Base-by-base conservation (phyloP, 306 rosid genomes). In the Begonia masoniana region DNA sequence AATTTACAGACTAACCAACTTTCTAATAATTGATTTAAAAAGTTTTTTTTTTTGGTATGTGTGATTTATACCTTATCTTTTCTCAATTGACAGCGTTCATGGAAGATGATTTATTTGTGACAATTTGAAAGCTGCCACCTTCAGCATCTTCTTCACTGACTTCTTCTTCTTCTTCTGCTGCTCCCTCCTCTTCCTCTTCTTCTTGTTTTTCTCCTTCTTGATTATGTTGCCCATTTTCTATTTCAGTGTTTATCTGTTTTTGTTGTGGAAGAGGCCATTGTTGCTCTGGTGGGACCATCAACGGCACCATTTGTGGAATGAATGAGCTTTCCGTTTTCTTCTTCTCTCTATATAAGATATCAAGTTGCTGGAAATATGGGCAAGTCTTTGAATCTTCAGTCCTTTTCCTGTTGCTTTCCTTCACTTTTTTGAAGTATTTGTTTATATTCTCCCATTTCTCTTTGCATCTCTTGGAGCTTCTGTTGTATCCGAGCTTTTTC, bases 401-500 rank as follows among this genome's bases (percentile, higher is more conserved):
- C 50, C 96, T 71, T 17, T 62, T 83, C 80, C 78, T 86, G 78
- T 75, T 86, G 70, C 99, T 81, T 46, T 92, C 94, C 57, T 92
- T 92, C 3, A 86, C 96, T 52, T 86, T 92, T 80, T 92, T 92
- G 88, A 79, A 92, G 75, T 92, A 92, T 74, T 89, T 89, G 85
- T 89, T 89, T 56, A 89, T 89, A 68, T 89, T 89, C 71, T 89
- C 97, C 97, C 97, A 89, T 53, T 89, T 89, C 76, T 89, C 97
- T 50, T 89, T 89, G 77, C 97, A 89, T 58, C 97, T 80, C 57
- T 89, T 89, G 0, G 97, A 26, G 36, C 15, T 85, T 60, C 95
- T 47, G 43, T 74, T 86, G 62, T 92, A 83, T 19, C 99, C 99
- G 17, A 71, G 36, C 56, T 71, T 73, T 65, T 41, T 79, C 99